Percentiles rank a stretch among this genome's conserved stretches.
Evolutionary conservation across 345 rosid species (phyloP).

Genomic region (Gossypium sturtianum): DNA sequence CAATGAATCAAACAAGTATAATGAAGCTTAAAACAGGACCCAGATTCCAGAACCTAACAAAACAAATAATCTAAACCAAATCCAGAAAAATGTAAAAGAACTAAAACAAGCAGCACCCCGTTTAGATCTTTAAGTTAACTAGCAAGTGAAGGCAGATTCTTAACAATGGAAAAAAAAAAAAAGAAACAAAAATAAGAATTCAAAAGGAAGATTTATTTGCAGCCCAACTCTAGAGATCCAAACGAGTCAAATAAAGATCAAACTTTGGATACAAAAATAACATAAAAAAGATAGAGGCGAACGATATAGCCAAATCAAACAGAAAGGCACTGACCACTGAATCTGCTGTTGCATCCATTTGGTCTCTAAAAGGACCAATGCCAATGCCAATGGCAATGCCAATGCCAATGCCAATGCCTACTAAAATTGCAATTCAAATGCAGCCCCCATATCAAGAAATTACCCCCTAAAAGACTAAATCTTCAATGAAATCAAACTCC

Average conservation of each 20-base stretch:
- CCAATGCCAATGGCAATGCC: too few relatives aligned
- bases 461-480: background rate
- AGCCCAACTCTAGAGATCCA: background rate
- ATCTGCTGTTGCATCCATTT: constrained; percentile 5
- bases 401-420: background rate
- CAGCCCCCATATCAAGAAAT: background rate
- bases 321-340: background rate
- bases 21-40: background rate
- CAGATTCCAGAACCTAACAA: background rate
- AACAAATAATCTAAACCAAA: background rate
- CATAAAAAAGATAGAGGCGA: background rate
- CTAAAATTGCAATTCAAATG: constrained; percentile 1
- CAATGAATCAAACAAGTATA: background rate
- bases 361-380: background rate
- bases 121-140: background rate
- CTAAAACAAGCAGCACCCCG: background rate
- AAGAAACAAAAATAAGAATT: background rate
- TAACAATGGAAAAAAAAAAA: background rate
- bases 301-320: background rate
- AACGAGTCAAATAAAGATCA: background rate
- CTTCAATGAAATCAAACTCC: background rate
- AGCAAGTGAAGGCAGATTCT: background rate
- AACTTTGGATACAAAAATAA: background rate
- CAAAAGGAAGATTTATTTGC: background rate
- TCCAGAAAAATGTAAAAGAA: background rate